Base-by-base conservation (phyloP, 305 asterid species). In the Lippia alba region DNA sequence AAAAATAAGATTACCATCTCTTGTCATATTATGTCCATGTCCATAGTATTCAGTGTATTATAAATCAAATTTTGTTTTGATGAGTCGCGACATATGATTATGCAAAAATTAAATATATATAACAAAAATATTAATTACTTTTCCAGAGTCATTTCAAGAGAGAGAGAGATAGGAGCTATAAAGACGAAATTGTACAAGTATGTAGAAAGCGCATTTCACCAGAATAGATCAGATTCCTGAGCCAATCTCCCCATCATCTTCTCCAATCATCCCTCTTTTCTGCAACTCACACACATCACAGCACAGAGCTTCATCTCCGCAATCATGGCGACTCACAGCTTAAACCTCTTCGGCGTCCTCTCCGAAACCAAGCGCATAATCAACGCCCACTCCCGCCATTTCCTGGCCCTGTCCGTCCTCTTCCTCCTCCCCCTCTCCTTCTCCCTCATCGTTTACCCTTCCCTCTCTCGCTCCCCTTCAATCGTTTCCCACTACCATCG, bases 361-460 rank as follows among this genome's bases (percentile, higher is more conserved):
- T 82, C 91, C 56, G 96, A 89, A 77, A 85, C 97, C 19, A 91
- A 85, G 73, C 91, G 94, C 68, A 89, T 93, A 70, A 79, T 93
- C 65, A 86, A 71, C 69, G 89, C 96, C 16, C 96, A 93, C 89
- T 86, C 98, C 32, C 96, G 98, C 83, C 97, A 93, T 66, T 93
- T 93, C 81, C 53, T 91, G 48, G 96, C 92, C 9, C 88, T 93
- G 8, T 91, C 98, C 0, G 89, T 91, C 24, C 78, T 86, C 81
- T 93, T 93, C 74, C 87, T 93, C 66, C 83, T 93, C 17, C 96
- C 98, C 48, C 86, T 89, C 65, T 85, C 96, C n/a, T 89, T 91
- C 67, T 89, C 97, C 6, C 65, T 84, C 67, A 76, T 86, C 79
- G 72, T 89, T 33, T 93, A 70, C 84, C 94, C 91, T 19, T 85